Conservation (phyloP, 345 rosid species). For the Eucalyptus pauciflora region DNA sequence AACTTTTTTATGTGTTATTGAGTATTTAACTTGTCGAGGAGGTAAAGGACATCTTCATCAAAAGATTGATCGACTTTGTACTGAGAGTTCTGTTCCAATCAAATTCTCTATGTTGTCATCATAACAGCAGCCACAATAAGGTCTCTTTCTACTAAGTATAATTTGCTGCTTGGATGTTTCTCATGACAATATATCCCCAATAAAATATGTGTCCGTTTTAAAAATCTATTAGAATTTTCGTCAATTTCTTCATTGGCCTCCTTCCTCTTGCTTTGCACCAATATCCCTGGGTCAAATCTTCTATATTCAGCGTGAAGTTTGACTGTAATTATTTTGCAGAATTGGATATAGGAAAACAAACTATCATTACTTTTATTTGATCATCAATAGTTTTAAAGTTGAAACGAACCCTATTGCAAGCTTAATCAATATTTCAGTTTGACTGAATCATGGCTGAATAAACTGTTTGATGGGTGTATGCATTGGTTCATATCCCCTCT, state of each 20-base stretch:
- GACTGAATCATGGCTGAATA: neutral
- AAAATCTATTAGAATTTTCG: neutral
- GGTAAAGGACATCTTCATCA: constrained; percentile 14
- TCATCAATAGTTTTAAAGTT: neutral
- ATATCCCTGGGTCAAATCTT: neutral
- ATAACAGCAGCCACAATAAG: no score
- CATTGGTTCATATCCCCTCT: neutral
- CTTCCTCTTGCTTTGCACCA: neutral
- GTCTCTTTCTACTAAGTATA: neutral
- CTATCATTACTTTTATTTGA: neutral
- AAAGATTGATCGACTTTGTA: neutral
- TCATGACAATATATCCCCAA: neutral
- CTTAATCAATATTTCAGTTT: neutral
- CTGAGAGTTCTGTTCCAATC: neutral
- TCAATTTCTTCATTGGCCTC: neutral
- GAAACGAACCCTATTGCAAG: neutral
- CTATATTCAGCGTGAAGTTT: neutral
- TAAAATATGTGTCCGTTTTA: no score
- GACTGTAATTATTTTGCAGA: neutral
- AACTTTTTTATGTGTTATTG: no score
- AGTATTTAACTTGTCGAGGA: constrained; percentile 34
- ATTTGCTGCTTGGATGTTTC: neutral
- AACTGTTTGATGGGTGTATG: neutral
- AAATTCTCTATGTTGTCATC: neutral
- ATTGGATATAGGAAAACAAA: neutral